Conservation (phyloP, 2,329 filamentous ascomycete species). For the Catunica adiposa region DNA sequence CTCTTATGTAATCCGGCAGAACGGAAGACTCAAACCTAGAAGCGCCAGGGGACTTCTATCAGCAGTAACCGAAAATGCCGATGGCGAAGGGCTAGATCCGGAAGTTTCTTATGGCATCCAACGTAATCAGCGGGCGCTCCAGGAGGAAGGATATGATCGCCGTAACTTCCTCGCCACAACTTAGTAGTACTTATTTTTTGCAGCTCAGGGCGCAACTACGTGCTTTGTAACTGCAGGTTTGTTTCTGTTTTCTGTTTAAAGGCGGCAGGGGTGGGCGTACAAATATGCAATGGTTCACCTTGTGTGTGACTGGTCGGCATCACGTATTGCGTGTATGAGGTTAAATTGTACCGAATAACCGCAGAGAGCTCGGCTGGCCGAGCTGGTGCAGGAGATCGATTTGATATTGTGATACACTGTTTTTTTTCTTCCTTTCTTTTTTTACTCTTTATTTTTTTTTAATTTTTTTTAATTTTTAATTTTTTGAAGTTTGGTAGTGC, state of each 20-base stretch:
- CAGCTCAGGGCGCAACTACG: neutral
- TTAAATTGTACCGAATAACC: neutral
- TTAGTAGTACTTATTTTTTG: neutral
- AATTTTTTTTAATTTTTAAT: no score
- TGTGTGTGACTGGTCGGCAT: neutral
- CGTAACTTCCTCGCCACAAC: no score
- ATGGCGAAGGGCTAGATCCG: conserved; percentile 11
- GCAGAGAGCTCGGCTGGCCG: neutral
- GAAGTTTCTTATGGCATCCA: neutral
- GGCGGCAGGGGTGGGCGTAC: neutral
- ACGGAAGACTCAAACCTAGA: conserved; percentile 11
- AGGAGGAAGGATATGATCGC: neutral
- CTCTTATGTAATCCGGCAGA: conserved; percentile 13
- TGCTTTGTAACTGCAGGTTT: no score
- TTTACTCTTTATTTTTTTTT: no score
- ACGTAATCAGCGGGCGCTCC: neutral
- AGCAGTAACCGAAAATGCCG: conserved; percentile 14
- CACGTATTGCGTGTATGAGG: neutral
- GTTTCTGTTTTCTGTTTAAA: neutral
- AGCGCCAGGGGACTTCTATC: conserved; percentile 5
- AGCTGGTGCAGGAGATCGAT: no score
- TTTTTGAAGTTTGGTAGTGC: no score
- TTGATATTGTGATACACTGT: no score
- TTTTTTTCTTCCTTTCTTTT: no score
- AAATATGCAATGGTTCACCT: neutral